These are phyloP conservation scores for Pleurotus sapidus DNA, from an alignment of 768 basidiomycete genomes.

Conservation along the genomic window DNA sequence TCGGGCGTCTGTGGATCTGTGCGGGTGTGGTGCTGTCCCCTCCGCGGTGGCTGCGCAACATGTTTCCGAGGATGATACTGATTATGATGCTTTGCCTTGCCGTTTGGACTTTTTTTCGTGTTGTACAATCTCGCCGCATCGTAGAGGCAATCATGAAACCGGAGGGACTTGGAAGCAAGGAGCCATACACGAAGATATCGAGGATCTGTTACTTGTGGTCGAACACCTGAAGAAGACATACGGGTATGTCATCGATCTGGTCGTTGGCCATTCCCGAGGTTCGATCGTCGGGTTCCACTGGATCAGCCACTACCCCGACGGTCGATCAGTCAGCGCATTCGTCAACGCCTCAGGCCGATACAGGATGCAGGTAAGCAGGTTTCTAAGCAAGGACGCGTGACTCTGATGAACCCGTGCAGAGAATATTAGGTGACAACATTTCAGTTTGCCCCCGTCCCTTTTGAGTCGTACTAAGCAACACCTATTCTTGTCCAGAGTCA, in stretches of 20 bases:
- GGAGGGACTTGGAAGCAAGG: slow-evolving; percentile 64
- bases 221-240: slow-evolving; percentile 53
- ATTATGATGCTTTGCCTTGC: slow-evolving; percentile 1
- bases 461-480: slow-evolving; percentile 6
- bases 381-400: neutral
- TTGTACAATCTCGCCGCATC: neutral
- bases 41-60: neutral
- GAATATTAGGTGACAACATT: slow-evolving; percentile 38
- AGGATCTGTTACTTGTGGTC: slow-evolving; percentile 66
- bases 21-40: neutral
- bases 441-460: slow-evolving; percentile 7
- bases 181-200: slow-evolving; percentile 55
- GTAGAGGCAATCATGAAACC: slow-evolving; percentile 77
- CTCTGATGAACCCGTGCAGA: slow-evolving; percentile 23
- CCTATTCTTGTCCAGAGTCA: slow-evolving; percentile 21
- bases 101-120: neutral
- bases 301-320: slow-evolving; percentile 63
- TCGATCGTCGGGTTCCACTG: slow-evolving; percentile 66
- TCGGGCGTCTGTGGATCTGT: neutral
- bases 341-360: slow-evolving; percentile 79
- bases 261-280: slow-evolving; percentile 81
- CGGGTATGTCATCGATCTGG: slow-evolving; percentile 66
- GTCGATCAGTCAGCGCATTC: slow-evolving; percentile 51
- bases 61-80: slow-evolving; percentile 4
- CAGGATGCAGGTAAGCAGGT: slow-evolving; percentile 63